These are phyloP conservation scores for Penicillium verrucosum DNA, from an alignment of 2,329 filamentous ascomycete species.

Conservation along the genomic window DNA sequence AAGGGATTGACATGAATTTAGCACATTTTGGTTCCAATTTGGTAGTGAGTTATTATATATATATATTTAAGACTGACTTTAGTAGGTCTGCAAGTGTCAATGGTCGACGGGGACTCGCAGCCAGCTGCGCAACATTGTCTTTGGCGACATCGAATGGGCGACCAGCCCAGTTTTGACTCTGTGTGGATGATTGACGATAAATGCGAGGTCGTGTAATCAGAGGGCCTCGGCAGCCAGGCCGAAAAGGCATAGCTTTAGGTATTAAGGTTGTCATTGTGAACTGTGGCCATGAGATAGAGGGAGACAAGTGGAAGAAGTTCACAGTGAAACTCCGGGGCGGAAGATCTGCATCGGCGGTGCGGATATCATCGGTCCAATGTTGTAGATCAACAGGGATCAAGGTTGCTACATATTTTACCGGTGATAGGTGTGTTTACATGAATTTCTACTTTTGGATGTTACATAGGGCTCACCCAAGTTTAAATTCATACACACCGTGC, in stretches of 20 bases:
- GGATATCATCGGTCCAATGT: slow-evolving; percentile 18
- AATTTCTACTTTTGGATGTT: not conserved
- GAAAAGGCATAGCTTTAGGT: slow-evolving; percentile 5
- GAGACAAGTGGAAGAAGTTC: slow-evolving; percentile 8
- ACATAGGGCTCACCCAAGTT: not conserved
- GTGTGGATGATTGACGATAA: slow-evolving; percentile 20
- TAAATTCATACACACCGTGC: not conserved
- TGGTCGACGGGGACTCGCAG: slow-evolving; percentile 72
- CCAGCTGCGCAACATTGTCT: slow-evolving; percentile 74
- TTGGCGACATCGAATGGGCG: slow-evolving; percentile 58
- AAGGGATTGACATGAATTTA: not conserved
- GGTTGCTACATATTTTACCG: not conserved
- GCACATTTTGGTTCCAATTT: not conserved
- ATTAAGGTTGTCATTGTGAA: slow-evolving; percentile 10
- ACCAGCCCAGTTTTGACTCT: slow-evolving; percentile 37
- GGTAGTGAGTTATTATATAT: not conserved
- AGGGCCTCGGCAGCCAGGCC: not conserved
- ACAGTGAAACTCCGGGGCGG: slow-evolving; percentile 9
- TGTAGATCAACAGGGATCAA: not conserved
- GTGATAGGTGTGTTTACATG: not conserved
- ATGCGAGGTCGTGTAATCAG: not conserved
- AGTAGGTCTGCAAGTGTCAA: slow-evolving; percentile 85
- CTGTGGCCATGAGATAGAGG: not conserved
- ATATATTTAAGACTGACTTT: slow-evolving; percentile 55
- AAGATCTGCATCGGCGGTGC: slow-evolving; percentile 11